Conservation (phyloP, 2,329 filamentous ascomycete species). For the Aspergillus brunneoviolaceus region DNA sequence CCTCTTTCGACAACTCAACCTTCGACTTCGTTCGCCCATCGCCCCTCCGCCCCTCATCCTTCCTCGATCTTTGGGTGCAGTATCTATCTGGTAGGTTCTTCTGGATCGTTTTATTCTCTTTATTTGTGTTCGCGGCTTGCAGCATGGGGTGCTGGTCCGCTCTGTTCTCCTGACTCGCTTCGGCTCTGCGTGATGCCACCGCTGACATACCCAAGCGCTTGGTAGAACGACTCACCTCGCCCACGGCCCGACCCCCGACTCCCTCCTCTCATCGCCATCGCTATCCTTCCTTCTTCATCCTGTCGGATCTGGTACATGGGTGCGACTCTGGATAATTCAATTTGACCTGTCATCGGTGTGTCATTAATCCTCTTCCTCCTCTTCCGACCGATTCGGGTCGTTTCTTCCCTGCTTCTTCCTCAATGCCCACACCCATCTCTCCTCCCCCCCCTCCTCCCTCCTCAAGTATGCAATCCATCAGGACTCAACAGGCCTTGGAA, state of each 20-base stretch:
- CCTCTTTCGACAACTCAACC: constrained; percentile 15
- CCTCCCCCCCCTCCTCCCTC: constrained; percentile 4
- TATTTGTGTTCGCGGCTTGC: background rate
- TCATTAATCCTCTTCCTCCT: constrained; percentile 33
- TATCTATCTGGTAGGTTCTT: constrained; percentile 15
- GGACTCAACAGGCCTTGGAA: constrained; percentile 25
- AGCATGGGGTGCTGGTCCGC: constrained; percentile 3
- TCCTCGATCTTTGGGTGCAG: constrained; percentile 6
- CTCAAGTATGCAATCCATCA: constrained; percentile 31
- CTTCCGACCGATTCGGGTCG: constrained; percentile 34
- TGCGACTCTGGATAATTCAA: constrained; percentile 33
- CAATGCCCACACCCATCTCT: constrained; percentile 11
- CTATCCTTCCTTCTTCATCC: constrained; percentile 19
- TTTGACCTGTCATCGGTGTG: constrained; percentile 34
- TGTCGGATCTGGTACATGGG: constrained; percentile 22
- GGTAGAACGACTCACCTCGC: constrained; percentile 32
- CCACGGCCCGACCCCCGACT: constrained; percentile 21
- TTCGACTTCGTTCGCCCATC: constrained; percentile 10
- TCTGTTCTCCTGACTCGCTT: constrained; percentile 20
- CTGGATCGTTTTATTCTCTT: constrained; percentile 2
- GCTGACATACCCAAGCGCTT: constrained; percentile 43
- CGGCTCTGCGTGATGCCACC: constrained; percentile 35
- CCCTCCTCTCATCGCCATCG: constrained; percentile 23
- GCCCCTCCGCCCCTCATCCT: constrained; percentile 7
- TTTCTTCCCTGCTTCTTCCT: constrained; percentile 29